Evolutionary conservation across 495 filamentous ascomycete genomes (phyloP).

Genomic region (Aspergillus sclerotioniger): DNA sequence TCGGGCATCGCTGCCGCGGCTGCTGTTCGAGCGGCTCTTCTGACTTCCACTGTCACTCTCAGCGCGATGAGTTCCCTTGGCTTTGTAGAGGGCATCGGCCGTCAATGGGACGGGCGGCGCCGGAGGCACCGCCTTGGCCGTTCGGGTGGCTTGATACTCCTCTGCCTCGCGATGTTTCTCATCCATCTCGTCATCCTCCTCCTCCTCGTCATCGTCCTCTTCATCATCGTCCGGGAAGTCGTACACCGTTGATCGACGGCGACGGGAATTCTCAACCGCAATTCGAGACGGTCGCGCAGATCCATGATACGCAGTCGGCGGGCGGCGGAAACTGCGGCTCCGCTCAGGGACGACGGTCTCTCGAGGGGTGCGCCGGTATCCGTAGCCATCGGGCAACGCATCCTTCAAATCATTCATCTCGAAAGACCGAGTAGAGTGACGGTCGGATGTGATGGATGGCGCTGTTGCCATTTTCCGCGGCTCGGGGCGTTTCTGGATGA

Average conservation of each 20-base stretch:
- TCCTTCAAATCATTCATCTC: conserved; percentile 35
- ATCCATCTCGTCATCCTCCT: conserved; percentile 30
- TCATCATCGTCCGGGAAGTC: conserved; percentile 19
- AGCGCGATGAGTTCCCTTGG: conserved; percentile 29
- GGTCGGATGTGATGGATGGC: conserved; percentile 27
- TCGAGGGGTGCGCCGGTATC: conserved; percentile 28
- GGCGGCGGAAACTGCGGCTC: conserved; percentile 33
- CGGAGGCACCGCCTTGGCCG: conserved; percentile 23
- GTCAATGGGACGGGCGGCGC: conserved; percentile 30
- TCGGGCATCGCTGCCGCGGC: conserved; percentile 39
- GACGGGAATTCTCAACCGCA: conserved; percentile 35
- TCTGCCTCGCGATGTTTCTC: conserved; percentile 37
- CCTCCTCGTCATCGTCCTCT: conserved; percentile 17
- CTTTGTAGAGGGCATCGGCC: conserved; percentile 32
- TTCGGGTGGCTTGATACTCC: conserved; percentile 38
- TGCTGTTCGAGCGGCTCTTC: conserved; percentile 46
- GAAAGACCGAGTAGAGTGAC: conserved; percentile 33
- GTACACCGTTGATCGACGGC: conserved; percentile 32
- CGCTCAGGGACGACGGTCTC: conserved; percentile 35
- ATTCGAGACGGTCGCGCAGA: conserved; percentile 28
- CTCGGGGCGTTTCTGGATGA: conserved; percentile 39
- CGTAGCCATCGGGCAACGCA: conserved; percentile 30
- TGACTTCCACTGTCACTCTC: conserved; percentile 47
- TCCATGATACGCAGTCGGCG: conserved; percentile 32
- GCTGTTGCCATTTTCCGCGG: conserved; percentile 30